These are phyloP conservation scores for Akanthomyces uredinophilus DNA, from an alignment of 2,329 filamentous ascomycete genomes.

Conservation along the genomic window DNA sequence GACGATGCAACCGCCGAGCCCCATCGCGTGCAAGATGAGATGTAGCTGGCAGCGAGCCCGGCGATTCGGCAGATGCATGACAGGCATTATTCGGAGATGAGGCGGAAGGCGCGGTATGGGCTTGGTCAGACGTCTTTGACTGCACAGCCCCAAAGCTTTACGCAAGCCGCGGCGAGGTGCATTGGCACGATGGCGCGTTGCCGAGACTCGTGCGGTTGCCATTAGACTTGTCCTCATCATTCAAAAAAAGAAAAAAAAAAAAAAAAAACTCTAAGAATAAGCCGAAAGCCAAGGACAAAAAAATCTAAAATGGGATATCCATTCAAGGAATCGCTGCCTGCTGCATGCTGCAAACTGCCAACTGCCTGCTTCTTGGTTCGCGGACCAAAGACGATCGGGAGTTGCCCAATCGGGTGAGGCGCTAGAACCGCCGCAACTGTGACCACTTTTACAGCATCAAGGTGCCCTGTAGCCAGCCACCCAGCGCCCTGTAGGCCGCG, in stretches of 20 bases:
- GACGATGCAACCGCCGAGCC: not conserved
- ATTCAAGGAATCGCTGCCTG: not conserved
- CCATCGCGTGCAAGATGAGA: not conserved
- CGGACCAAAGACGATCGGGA: not conserved
- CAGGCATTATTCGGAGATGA: not conserved
- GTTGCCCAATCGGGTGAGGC: not conserved
- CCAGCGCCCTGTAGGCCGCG: not conserved
- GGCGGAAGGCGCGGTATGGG: not conserved
- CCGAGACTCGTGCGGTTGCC: not conserved
- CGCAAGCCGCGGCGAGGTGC: slow-evolving; percentile 2
- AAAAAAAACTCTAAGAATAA: not conserved
- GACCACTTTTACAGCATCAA: not conserved
- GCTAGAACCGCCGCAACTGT: not conserved
- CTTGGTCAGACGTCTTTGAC: not conserved
- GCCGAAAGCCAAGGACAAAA: no score
- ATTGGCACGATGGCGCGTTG: not conserved
- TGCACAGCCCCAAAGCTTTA: slow-evolving; percentile 8
- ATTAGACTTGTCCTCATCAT: not conserved
- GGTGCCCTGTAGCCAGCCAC: not conserved
- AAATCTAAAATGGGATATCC: no score
- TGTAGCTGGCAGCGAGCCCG: not conserved
- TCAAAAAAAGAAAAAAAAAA: no score
- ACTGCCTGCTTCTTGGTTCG: not conserved
- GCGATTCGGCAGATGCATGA: not conserved
- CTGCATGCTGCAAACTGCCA: no score